Evolutionary conservation across 225 moss, liverwort and hornwort species (phyloP), one percentile per base, ranked within the genome.

Genomic region (Bryoerythrophyllum caledonicum): DNA sequence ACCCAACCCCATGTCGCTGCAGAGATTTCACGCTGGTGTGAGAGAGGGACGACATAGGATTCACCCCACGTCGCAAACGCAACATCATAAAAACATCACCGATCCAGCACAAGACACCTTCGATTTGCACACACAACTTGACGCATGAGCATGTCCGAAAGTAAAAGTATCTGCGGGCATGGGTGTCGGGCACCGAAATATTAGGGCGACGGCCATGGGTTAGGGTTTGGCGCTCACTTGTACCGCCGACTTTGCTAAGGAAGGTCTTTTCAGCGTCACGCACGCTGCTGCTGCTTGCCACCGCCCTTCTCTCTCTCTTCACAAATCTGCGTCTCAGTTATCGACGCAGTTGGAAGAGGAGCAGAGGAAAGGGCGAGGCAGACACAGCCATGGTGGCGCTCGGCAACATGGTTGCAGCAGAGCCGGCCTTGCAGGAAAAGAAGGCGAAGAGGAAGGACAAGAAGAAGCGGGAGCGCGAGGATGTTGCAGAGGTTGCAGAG

Each of bases 401-500:
- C 9, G 87, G 81, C 68, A 87, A 74, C 57, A 81, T 79, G 81
- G 79, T 76, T 28, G 68, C 44, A 26, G 75, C 53, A 17, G 37
- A 26, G 57, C 25, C 74, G 20, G 60, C 28, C 28, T 55, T 15
- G 30, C 82, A 43, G 63, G 78, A 79, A 6, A 79, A 79, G 76
- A 76, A 76, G 41, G 67, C 30, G 76, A 81, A 81, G 76, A 77
- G 68, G 82, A 85, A 80, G 79, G 81, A 81, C 10, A 86, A 78
- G 74, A 78, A 82, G 86, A 78, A 82, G 63, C 71, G 77, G 60
- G 84, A 86, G 41, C 77, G 79, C 37, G 86, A 84, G 27, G 82
- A 70, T 32, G 32, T 32, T 49, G 76, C 73, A 6, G 75, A 79
- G 51, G 77, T 72, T 32, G 79, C 67, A 13, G 73, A 67, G 20